These are phyloP conservation scores for Balansia obtecta DNA, from an alignment of 2,329 filamentous ascomycete genomes.

Conservation along the genomic window DNA sequence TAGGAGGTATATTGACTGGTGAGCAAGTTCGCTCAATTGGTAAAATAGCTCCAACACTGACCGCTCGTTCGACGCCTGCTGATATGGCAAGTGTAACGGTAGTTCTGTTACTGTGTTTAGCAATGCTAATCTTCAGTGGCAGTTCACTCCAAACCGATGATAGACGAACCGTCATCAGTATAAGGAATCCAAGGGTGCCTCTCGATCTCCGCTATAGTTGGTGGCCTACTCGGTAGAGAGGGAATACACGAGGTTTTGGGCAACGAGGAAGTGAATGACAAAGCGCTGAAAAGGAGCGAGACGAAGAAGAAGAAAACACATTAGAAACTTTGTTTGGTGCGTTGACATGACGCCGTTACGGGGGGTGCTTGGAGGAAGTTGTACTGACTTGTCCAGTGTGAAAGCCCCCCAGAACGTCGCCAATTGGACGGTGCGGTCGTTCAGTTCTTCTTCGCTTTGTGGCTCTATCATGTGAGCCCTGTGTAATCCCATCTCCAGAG, in stretches of 20 bases:
- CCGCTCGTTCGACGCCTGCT: constrained; percentile 55
- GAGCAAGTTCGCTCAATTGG: constrained; percentile 59
- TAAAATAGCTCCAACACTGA: constrained; percentile 56
- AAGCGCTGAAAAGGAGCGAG: constrained; percentile 30
- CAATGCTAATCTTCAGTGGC: neutral
- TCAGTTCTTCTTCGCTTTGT: constrained; percentile 29
- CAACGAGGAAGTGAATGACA: constrained; percentile 47
- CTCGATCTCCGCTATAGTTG: constrained; percentile 47
- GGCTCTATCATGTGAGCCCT: constrained; percentile 24
- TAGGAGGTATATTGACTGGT: constrained; percentile 55
- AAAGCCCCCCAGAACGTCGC: constrained; percentile 51
- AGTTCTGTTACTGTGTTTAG: constrained; percentile 22
- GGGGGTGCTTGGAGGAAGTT: neutral
- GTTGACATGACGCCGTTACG: neutral
- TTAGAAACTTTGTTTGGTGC: neutral
- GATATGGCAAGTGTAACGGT: constrained; percentile 37
- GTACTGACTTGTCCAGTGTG: constrained; percentile 46
- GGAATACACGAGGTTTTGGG: constrained; percentile 45
- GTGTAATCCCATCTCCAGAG: constrained; percentile 58
- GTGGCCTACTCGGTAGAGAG: constrained; percentile 42
- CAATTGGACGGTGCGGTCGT: constrained; percentile 42
- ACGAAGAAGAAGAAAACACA: neutral
- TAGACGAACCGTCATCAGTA: constrained; percentile 38
- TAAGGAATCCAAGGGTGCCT: constrained; percentile 45
- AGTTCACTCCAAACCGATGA: neutral